Percentiles rank a stretch among this genome's conserved stretches.
These are phyloP conservation scores for Gossypium longicalyx DNA, from an alignment of 345 rosid species.

Conservation along the genomic window DNA sequence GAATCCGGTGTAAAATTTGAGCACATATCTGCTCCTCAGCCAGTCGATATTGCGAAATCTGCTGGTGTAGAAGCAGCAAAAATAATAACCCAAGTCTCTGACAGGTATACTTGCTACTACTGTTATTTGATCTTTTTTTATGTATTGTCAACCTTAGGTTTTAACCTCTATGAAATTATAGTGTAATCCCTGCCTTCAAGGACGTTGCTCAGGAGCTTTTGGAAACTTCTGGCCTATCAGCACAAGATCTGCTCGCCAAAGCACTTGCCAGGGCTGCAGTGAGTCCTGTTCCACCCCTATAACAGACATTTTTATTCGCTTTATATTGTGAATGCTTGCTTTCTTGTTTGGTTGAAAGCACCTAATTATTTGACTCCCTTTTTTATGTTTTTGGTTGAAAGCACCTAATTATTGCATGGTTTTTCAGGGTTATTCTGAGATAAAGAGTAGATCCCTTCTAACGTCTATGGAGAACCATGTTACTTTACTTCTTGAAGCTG, in stretches of 20 bases:
- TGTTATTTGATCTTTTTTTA: background rate
- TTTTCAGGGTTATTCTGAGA: conserved; percentile 84
- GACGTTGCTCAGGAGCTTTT: conserved; percentile 73
- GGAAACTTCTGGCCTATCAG: conserved; percentile 68
- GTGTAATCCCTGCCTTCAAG: conserved; percentile 87
- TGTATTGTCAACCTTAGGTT: background rate
- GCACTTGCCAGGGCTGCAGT: conserved; percentile 91
- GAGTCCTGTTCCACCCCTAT: conserved; percentile 19
- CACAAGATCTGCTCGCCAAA: conserved; percentile 82
- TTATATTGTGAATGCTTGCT: background rate
- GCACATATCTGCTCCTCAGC: conserved; percentile 73
- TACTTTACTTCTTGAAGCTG: conserved; percentile 67
- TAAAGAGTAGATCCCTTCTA: conserved; percentile 85
- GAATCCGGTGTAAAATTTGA: conserved; percentile 94
- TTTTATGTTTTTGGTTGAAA: background rate
- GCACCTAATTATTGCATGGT: background rate
- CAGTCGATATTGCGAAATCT: conserved; percentile 77
- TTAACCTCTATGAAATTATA: conserved; percentile 30
- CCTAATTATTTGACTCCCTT: background rate
- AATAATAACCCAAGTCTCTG: conserved; percentile 66
- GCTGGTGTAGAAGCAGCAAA: conserved; percentile 78
- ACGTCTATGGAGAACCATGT: conserved; percentile 88
- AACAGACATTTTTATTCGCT: background rate
- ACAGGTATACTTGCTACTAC: conserved; percentile 49
- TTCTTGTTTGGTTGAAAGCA: background rate